Percentiles rank a stretch among this genome's conserved stretches.
These are phyloP conservation scores for Hermanozyma aechmeae DNA, from an alignment of 805 yeast genomes.

Conservation along the genomic window DNA sequence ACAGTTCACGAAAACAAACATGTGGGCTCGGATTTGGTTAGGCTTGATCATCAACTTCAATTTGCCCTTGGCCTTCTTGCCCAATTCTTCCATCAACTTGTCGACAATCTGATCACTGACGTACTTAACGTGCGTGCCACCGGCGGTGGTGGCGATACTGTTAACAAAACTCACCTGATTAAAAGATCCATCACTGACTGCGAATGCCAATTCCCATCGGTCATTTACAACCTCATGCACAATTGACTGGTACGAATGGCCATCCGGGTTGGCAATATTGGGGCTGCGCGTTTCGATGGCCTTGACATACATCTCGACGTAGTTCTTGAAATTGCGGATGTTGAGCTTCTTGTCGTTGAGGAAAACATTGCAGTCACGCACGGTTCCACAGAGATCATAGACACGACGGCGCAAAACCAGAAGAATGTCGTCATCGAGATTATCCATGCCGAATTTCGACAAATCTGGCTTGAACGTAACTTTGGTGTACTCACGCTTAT, in stretches of 20 bases:
- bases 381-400: constrained; percentile 91
- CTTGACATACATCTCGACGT: constrained; percentile 81
- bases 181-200: constrained; percentile 81
- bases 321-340: constrained; percentile 70
- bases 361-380: constrained; percentile 67
- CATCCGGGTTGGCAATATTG: constrained; percentile 21
- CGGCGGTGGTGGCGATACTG: constrained; percentile 93
- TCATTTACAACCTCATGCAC: constrained; percentile 76
- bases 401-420: constrained; percentile 89
- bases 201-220: constrained; percentile 95
- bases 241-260: constrained; percentile 34
- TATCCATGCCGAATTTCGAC: constrained; percentile 74
- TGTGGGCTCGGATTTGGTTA: constrained; percentile 79
- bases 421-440: constrained; percentile 70
- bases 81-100: constrained; percentile 60
- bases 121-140: constrained; percentile 91
- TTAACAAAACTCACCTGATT: constrained; percentile 95
- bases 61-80: constrained; percentile 56
- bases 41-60: constrained; percentile 69
- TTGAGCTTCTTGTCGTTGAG: constrained; percentile 67
- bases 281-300: constrained; percentile 53
- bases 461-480: constrained; percentile 86
- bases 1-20: constrained; percentile 87
- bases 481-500: constrained; percentile 71
- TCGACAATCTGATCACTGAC: constrained; percentile 76